Evolutionary conservation across 2,329 filamentous ascomycete genomes (phyloP), one percentile per base, ranked within the genome.

Genomic region (Aspergillus alliaceus): DNA sequence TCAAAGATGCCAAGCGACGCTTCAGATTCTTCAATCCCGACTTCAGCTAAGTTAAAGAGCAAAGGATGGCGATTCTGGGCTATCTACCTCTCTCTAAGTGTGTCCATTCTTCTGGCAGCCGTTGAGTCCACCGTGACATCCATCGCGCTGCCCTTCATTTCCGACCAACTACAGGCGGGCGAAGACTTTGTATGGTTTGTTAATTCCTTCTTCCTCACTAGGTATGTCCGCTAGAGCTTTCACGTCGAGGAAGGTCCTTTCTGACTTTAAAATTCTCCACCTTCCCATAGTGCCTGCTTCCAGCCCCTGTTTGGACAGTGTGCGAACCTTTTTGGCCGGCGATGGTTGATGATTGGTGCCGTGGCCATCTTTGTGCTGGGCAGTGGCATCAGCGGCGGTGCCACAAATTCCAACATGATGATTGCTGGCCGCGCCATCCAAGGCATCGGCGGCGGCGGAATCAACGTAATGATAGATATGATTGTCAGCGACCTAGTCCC

Each of bases 391-490:
- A 77, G 73, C 40, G 84, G 82, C 0, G 77, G 76, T 0, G 79
- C 84, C 0, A 73, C 64, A 0, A 77, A 61, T 7, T 72, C 71
- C 1, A 64, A 61, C 0, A 78, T 80, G 65, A 71, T 89, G 2
- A 83, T 88, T 14, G 77, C 74, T 59, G 83, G 82, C n/a, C 77
- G 84, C 0, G 76, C 77, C 0, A 67, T 87, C 1, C 83, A 87
- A 55, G 85, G 85, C 0, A 64, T 81, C 2, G 81, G 80, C 0
- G 75, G 70, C 1, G 80, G 77, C 2, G 81, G 80, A 0, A 74
- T 80, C 60, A 64, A 60, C 24, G 57, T 71, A 2, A 63, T 82
- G 51, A 74, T 72, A 0, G 76, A 80, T 31, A 73, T 81, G 18
- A 70, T 81, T 1, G 69, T 81, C 2, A 75, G 75, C 12, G 79